A percentile compares a stretch with the other conserved stretches of the same genome.
Evolutionary conservation across 1,284 basidiomycete genomes (phyloP).

Genomic region (Cutaneotrichosporon sp.): DNA sequence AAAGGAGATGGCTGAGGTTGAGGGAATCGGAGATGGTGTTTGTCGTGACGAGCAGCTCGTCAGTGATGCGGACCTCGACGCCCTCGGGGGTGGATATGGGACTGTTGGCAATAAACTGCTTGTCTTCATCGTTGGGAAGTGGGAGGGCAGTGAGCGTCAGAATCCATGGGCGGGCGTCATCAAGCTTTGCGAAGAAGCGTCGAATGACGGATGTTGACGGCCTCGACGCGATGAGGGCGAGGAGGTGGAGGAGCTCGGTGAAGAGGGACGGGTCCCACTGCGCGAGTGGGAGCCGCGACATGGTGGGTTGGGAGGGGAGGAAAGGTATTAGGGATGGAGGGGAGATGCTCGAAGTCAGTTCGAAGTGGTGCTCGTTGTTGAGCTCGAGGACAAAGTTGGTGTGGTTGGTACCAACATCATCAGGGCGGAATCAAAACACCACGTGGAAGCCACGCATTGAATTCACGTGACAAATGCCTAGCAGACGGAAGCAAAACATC

Average conservation of each 20-base stretch:
- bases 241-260: conserved; percentile 34
- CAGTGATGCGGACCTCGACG: conserved; percentile 29
- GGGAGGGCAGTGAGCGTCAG: conserved; percentile 34
- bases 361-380: too few species aligned
- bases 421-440: not conserved
- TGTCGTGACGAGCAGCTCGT: conserved; percentile 32
- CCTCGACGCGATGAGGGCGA: conserved; percentile 30
- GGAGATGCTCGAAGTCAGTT: conserved; percentile 7
- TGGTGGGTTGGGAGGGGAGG: conserved; percentile 5
- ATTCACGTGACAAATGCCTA: too few species aligned
- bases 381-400: conserved; percentile 2
- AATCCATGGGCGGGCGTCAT: conserved; percentile 42
- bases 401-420: not conserved
- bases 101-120: conserved; percentile 31
- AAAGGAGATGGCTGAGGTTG: conserved; percentile 35
- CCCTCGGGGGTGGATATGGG: conserved; percentile 25
- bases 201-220: conserved; percentile 37
- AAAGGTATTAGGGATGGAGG: not conserved
- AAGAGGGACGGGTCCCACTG: conserved; percentile 43
- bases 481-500: not conserved
- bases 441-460: not conserved
- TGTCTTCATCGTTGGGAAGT: conserved; percentile 33
- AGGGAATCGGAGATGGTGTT: conserved; percentile 29
- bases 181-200: conserved; percentile 29
- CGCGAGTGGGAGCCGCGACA: conserved; percentile 28